A percentile compares a stretch with the other conserved stretches of the same genome.
Evolutionary conservation across 345 rosid genomes (phyloP).

Genomic region (Linum lewisii): DNA sequence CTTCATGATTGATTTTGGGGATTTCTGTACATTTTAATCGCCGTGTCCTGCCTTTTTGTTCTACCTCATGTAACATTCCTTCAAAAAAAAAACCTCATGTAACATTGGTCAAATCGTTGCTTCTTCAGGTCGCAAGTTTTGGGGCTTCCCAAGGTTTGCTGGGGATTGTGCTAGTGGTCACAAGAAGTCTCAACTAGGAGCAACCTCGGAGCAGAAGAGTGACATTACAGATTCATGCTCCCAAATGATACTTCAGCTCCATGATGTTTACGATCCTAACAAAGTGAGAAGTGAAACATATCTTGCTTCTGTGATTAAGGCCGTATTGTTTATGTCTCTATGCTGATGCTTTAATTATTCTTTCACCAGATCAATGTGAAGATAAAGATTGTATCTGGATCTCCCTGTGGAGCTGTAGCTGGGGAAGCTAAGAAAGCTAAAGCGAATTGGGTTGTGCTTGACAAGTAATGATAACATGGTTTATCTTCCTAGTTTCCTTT

Average conservation of each 20-base stretch:
- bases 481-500: background rate
- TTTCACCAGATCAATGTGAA: conserved; percentile 64
- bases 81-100: no score
- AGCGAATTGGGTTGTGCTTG: conserved; percentile 91
- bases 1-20: conserved; percentile 3
- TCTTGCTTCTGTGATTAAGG: background rate
- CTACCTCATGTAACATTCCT: background rate
- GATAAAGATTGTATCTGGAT: conserved; percentile 86
- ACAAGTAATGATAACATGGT: conserved; percentile 52
- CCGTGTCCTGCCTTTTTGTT: no score
- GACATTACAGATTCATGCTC: conserved; percentile 91
- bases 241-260: conserved; percentile 96
- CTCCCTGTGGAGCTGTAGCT: conserved; percentile 79
- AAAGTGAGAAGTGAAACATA: conserved; percentile 35
- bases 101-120: conserved; percentile 1
- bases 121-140: conserved; percentile 61
- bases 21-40: no score
- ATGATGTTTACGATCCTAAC: conserved; percentile 95
- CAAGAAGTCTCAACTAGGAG: conserved; percentile 49
- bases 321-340: background rate
- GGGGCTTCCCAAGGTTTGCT: conserved; percentile 89
- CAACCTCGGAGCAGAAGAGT: conserved; percentile 56
- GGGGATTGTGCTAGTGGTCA: conserved; percentile 90
- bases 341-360: conserved; percentile 12
- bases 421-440: conserved; percentile 65